phyloP scores from a whole-genome alignment of 2,329 filamentous ascomycete species.

The Bipolaris cookei region DNA sequence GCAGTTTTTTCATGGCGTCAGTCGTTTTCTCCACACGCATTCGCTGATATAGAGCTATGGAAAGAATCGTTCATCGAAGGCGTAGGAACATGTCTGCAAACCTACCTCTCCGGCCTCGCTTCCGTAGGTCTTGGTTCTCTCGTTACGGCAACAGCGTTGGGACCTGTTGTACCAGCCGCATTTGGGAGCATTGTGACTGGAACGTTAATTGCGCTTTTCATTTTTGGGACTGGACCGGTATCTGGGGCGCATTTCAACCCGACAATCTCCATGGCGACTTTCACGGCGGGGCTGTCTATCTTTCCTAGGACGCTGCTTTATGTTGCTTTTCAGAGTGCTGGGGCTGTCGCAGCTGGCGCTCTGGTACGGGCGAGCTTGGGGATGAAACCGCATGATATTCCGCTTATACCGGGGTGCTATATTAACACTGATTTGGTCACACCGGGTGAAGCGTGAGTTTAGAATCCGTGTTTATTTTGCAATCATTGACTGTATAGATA shows the following conservation, averaged over 20 bases:
- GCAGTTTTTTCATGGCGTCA: not conserved
- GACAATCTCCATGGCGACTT: slow-evolving; percentile 60
- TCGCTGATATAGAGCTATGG: slow-evolving; percentile 28
- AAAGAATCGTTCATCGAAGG: slow-evolving; percentile 34
- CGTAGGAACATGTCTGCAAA: slow-evolving; percentile 31
- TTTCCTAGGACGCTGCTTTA: slow-evolving; percentile 58
- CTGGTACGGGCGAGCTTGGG: slow-evolving; percentile 47
- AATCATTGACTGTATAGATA: slow-evolving; percentile 37
- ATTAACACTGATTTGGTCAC: slow-evolving; percentile 46
- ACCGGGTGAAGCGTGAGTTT: slow-evolving; percentile 46
- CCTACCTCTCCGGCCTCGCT: slow-evolving; percentile 28
- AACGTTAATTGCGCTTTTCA: slow-evolving; percentile 56
- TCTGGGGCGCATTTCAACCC: slow-evolving; percentile 62
- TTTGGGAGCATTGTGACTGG: slow-evolving; percentile 51
- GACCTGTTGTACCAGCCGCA: slow-evolving; percentile 22
- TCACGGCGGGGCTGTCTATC: slow-evolving; percentile 58
- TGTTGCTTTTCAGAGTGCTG: slow-evolving; percentile 54
- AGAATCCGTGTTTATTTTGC: not conserved
- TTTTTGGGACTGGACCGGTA: slow-evolving; percentile 57
- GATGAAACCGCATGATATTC: slow-evolving; percentile 15
- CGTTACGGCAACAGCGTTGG: slow-evolving; percentile 31
- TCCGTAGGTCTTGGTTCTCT: slow-evolving; percentile 23
- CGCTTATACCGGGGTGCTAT: slow-evolving; percentile 30
- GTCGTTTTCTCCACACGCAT: slow-evolving; percentile 6
- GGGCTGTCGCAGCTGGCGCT: slow-evolving; percentile 55